Evolutionary conservation across 257 asterid genomes (phyloP).

Genomic region (Solanum raphanifolium): DNA sequence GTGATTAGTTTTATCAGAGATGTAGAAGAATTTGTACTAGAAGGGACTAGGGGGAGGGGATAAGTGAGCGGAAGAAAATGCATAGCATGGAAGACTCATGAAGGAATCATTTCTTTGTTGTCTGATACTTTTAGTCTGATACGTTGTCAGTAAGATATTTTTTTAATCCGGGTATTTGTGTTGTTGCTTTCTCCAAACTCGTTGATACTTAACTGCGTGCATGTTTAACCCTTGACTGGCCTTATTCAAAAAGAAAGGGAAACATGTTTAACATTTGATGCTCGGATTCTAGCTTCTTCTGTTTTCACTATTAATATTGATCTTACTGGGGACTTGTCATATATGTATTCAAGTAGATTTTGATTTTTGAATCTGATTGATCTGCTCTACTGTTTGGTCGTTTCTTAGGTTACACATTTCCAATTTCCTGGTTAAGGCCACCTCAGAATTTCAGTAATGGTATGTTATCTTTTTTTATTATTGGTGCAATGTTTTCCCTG

Average conservation of each 20-base stretch:
- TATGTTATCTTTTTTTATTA: neutral
- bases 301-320: neutral
- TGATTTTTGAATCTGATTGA: neutral
- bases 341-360: neutral
- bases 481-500: neutral
- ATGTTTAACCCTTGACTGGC: neutral
- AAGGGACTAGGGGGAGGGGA: neutral
- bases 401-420: neutral
- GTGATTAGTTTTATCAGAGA: neutral
- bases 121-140: neutral
- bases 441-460: neutral
- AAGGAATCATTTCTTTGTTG: neutral
- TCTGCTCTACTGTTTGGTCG: neutral
- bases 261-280: neutral
- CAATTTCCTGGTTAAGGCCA: neutral
- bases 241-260: neutral
- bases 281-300: neutral
- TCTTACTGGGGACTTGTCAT: neutral
- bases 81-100: neutral
- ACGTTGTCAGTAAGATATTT: no score
- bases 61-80: neutral
- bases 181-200: neutral
- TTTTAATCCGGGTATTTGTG: neutral
- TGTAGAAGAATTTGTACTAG: neutral
- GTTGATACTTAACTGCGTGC: neutral